phyloP scores from a whole-genome alignment of 164 flowering plant species.

The Magnolia sinica region DNA sequence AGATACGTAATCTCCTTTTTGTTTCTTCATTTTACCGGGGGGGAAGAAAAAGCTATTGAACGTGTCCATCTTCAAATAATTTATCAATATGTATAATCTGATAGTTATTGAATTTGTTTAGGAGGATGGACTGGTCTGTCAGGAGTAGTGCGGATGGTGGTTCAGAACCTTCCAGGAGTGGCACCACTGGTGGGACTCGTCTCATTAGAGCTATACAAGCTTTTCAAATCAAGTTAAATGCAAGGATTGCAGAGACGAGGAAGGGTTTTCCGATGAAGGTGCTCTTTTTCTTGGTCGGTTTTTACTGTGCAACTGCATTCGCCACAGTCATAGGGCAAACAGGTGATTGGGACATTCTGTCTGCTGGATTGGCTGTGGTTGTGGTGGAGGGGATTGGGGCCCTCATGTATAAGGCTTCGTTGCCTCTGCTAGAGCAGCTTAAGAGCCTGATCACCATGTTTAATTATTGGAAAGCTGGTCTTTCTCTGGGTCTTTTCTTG shows the following conservation, averaged over 20 bases:
- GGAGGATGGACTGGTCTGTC: conserved; percentile 54
- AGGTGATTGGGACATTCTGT: conserved; percentile 95
- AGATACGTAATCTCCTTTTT: neutral
- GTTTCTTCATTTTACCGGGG: neutral
- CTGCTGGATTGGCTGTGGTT: conserved; percentile 88
- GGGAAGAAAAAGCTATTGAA: neutral
- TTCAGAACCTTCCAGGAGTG: conserved; percentile 40
- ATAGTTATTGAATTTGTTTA: conserved; percentile 20
- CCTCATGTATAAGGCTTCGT: conserved; percentile 73
- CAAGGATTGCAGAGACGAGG: conserved; percentile 50
- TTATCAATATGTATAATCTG: conserved; percentile 1
- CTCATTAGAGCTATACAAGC: conserved; percentile 50
- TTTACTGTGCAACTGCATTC: conserved; percentile 93
- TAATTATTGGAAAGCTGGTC: conserved; percentile 94
- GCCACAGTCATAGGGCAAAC: conserved; percentile 97
- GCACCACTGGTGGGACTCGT: conserved; percentile 49
- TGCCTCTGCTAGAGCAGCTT: conserved; percentile 44
- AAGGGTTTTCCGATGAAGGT: conserved; percentile 70
- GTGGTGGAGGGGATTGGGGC: conserved; percentile 93
- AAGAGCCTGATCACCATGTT: conserved; percentile 57
- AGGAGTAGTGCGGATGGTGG: conserved; percentile 46
- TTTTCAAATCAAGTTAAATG: conserved; percentile 43
- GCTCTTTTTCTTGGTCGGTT: conserved; percentile 82
- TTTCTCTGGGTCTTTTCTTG: conserved; percentile 85
- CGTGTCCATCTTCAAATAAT: neutral